phyloP scores from a whole-genome alignment of 2,329 filamentous ascomycete genomes.

The Aspergillus pseudoviridinutans region DNA sequence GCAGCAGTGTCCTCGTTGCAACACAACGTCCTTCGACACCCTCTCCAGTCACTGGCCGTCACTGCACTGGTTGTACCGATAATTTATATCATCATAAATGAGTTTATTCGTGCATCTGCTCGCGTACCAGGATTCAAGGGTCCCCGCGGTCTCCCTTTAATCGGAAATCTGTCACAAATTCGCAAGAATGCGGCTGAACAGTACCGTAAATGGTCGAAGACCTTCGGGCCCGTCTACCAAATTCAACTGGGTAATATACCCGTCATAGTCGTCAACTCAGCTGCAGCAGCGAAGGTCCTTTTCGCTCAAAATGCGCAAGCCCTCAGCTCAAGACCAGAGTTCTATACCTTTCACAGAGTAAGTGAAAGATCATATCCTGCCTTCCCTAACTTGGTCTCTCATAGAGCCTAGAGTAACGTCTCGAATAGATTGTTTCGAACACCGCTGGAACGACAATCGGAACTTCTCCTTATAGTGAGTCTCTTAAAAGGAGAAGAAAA shows the following conservation, averaged over 20 bases:
- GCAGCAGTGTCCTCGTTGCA: conserved; percentile 20
- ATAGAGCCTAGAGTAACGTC: neutral
- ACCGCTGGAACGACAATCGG: conserved; percentile 66
- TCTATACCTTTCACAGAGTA: conserved; percentile 59
- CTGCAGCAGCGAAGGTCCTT: conserved; percentile 48
- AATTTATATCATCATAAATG: conserved; percentile 48
- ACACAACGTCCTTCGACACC: conserved; percentile 12
- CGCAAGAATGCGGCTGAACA: conserved; percentile 54
- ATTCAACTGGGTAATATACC: conserved; percentile 57
- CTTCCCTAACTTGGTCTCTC: neutral
- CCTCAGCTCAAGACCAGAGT: conserved; percentile 53
- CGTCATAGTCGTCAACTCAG: conserved; percentile 54
- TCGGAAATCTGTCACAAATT: conserved; percentile 55
- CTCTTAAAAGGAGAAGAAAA: conserved; percentile 60
- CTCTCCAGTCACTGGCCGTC: conserved; percentile 19
- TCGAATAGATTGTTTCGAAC: conserved; percentile 54
- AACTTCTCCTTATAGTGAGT: conserved; percentile 63
- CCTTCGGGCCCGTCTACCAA: conserved; percentile 52
- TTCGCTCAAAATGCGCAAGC: conserved; percentile 54
- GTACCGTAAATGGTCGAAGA: conserved; percentile 53
- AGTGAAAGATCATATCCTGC: conserved; percentile 5
- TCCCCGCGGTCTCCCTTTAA: conserved; percentile 49
- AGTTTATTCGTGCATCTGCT: conserved; percentile 44
- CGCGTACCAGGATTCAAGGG: conserved; percentile 48
- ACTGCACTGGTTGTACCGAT: conserved; percentile 29